phyloP scores from a whole-genome alignment of 1,284 basidiomycete genomes.

The Pterula multifida region DNA sequence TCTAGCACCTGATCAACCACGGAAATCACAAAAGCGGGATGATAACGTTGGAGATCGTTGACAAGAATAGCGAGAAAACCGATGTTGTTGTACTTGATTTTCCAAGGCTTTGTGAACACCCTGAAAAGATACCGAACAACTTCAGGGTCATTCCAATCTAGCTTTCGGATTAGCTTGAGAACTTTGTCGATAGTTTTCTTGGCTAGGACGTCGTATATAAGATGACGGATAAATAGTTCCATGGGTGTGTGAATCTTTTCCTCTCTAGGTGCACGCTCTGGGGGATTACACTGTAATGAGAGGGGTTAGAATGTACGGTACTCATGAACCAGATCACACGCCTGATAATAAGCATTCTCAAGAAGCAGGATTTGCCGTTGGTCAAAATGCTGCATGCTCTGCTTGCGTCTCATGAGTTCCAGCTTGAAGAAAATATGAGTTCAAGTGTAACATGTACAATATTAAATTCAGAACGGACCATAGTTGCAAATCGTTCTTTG shows the following conservation, averaged over 20 bases:
- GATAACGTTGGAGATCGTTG: constrained; percentile 88
- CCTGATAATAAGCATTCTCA: constrained; percentile 98
- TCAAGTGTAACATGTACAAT: constrained; percentile 13
- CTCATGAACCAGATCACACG: constrained; percentile 18
- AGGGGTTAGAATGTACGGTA: constrained; percentile 8
- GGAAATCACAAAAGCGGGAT: constrained; percentile 77
- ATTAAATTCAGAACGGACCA: constrained; percentile 34
- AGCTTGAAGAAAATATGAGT: constrained; percentile 35
- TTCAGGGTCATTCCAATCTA: constrained; percentile 84
- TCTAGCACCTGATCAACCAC: constrained; percentile 94
- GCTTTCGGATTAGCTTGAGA: constrained; percentile 81
- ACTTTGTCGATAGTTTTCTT: constrained; percentile 92
- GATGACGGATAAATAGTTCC: constrained; percentile 87
- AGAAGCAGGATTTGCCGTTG: constrained; percentile 81
- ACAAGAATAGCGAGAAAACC: constrained; percentile 89
- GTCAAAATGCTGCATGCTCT: constrained; percentile 86
- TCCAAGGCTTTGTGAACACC: constrained; percentile 94
- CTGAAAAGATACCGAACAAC: constrained; percentile 50
- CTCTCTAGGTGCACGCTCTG: constrained; percentile 78
- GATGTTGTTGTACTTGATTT: constrained; percentile 86
- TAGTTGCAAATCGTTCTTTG: constrained; percentile 68
- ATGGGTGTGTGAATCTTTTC: constrained; percentile 81
- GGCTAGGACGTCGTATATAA: constrained; percentile 83
- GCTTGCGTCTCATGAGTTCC: constrained; percentile 91
- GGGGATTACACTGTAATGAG: constrained; percentile 78